These are phyloP conservation scores for Rhodotorula sp. DNA, from an alignment of 1,284 basidiomycete species.

Conservation along the genomic window DNA sequence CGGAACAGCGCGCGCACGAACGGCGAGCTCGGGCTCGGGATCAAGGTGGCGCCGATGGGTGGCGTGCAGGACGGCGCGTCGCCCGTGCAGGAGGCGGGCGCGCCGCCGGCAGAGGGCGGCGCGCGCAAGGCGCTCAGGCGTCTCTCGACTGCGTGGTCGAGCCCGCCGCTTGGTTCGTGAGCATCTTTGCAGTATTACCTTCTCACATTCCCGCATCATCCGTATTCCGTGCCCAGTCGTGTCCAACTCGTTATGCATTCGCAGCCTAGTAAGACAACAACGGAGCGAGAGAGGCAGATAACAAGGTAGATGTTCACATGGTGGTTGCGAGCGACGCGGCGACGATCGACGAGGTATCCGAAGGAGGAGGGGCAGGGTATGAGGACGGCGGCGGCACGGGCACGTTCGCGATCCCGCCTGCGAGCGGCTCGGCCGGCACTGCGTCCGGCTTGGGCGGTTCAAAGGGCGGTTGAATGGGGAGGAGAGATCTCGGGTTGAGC, in stretches of 20 bases:
- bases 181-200: background rate
- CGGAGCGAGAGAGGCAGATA: background rate
- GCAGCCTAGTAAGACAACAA: background rate
- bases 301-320: background rate
- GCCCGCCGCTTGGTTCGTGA: conserved; percentile 1
- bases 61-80: background rate
- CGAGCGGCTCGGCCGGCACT: no score
- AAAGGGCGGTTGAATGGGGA: background rate
- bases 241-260: background rate
- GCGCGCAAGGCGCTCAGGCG: conserved; percentile 14
- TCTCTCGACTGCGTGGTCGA: conserved; percentile 2
- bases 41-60: background rate
- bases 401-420: background rate
- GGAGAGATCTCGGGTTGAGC: conserved; percentile 15
- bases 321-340: conserved; percentile 1
- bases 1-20: background rate
- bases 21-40: conserved; percentile 11
- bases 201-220: background rate
- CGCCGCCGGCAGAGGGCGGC: background rate
- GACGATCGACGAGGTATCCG: background rate
- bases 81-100: background rate
- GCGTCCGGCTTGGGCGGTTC: background rate
- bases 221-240: background rate
- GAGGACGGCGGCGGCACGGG: background rate
- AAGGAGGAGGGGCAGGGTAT: conserved; percentile 3